These are phyloP conservation scores for Lodderomyces jiufengensis DNA, from an alignment of 1,139 yeast species.

Conservation along the genomic window DNA sequence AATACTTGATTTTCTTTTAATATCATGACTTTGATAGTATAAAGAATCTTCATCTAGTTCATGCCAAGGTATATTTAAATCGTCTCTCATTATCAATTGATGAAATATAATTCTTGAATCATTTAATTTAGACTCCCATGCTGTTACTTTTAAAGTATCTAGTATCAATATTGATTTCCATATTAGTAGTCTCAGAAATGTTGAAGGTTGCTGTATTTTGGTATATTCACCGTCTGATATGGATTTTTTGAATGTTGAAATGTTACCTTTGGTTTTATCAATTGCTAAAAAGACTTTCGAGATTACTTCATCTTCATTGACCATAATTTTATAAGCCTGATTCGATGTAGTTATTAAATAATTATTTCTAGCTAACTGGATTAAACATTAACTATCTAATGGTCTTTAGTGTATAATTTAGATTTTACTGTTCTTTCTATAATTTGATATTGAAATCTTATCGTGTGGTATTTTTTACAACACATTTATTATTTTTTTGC, in stretches of 20 bases:
- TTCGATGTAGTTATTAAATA: too few species aligned
- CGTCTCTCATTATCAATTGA: slow-evolving; percentile 28
- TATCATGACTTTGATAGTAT: slow-evolving; percentile 23
- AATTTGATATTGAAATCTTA: too few species aligned
- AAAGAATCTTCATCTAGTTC: slow-evolving; percentile 27
- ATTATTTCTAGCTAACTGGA: too few species aligned
- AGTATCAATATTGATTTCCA: slow-evolving; percentile 42
- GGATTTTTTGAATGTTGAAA: slow-evolving; percentile 28
- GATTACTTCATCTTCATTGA: slow-evolving; percentile 36
- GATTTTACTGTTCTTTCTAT: too few species aligned
- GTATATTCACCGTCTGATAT: slow-evolving; percentile 33
- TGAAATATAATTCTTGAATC: slow-evolving; percentile 37
- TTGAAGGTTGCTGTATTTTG: slow-evolving; percentile 15
- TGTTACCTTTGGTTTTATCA: slow-evolving; percentile 35
- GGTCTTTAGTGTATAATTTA: too few species aligned
- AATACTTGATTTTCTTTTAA: slow-evolving; percentile 8
- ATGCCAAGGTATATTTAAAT: slow-evolving; percentile 42
- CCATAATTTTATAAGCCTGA: slow-evolving; percentile 17
- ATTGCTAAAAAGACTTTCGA: slow-evolving; percentile 38
- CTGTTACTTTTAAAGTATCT: slow-evolving; percentile 34
- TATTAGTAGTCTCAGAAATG: slow-evolving; percentile 32
- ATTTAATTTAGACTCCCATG: slow-evolving; percentile 31
- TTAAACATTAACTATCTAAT: too few species aligned
- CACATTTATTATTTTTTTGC: not conserved
- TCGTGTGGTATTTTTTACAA: too few species aligned